Evolutionary conservation across 345 rosid genomes (phyloP), one percentile per base, ranked within the genome.

Genomic region (Acer campestre): DNA sequence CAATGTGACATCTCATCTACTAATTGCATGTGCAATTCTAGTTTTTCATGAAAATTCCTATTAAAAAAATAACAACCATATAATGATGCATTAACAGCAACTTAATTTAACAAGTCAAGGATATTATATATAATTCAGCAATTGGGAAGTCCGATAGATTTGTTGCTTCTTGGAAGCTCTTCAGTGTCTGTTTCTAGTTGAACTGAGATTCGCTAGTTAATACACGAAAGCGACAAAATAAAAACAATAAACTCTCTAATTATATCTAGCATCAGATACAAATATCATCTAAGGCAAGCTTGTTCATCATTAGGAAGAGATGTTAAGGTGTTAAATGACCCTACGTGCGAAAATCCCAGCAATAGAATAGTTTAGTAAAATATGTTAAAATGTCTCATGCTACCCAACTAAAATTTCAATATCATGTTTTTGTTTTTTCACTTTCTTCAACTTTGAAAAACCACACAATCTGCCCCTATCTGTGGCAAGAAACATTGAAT

Each of bases 131-230:
- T 7, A 53, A 51, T 64, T 25, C 53, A 53, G 61, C 61, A 38
- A 70, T 16, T 6, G n/a, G 17, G 64, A 59, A 67, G 42, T 64
- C 61, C 14, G 14, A 31, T n/a, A 8, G 67, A 59, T 75, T 46
- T 76, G 79, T 73, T 56, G 46, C 78, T 81, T 84, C 79, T 73
- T 12, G 75, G 78, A 81, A 79, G 74, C 44, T 80, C 73, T 63
- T 44, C 22, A 12, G 10, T 12, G 53, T 29, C 53, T 22, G 13
- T 65, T 61, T 72, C 42, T 61, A 17, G 73, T 27, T 59, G 18
- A 71, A 46, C 12, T 59, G 58, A 64, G 80, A 56, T 12, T 74
- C 22, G 61, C 49, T 3, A 4, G 58, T 51, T 58, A 71, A 29
- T 40, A 23, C 61, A 18, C 14, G 78, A 71, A 75, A 67, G 40